Conservation (phyloP, 1,284 basidiomycete genomes). For the Heterobasidion annosum region DNA sequence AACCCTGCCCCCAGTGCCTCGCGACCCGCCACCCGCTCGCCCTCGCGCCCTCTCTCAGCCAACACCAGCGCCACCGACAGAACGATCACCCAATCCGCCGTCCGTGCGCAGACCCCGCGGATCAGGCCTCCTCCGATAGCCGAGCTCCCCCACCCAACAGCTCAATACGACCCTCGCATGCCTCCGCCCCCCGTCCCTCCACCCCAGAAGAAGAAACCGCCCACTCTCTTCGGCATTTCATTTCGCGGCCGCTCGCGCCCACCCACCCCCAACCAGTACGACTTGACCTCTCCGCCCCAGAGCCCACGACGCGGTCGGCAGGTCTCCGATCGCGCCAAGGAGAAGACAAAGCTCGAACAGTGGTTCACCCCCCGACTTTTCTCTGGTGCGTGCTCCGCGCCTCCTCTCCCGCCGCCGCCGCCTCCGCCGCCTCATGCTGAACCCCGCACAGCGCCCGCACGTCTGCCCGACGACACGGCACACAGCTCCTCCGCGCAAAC, state of each 20-base stretch:
- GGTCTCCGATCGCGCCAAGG: slow-evolving; percentile 7
- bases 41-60: slow-evolving; percentile 55
- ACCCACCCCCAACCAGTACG: slow-evolving; percentile 6
- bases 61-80: slow-evolving; percentile 43
- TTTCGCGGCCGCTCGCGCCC: slow-evolving; percentile 16
- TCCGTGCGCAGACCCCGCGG: slow-evolving; percentile 30
- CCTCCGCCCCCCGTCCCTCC: slow-evolving; percentile 7
- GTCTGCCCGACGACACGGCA: background rate
- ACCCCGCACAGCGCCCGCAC: background rate
- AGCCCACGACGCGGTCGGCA: slow-evolving; percentile 12
- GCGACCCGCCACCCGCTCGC: slow-evolving; percentile 40
- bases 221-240: slow-evolving; percentile 47
- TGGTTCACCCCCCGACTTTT: background rate
- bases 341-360: slow-evolving; percentile 1
- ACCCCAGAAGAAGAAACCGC: slow-evolving; percentile 17
- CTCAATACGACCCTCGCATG: slow-evolving; percentile 11
- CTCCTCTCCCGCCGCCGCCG: background rate
- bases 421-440: background rate
- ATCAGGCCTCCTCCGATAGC: background rate
- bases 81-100: slow-evolving; percentile 36
- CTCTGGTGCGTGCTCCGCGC: background rate
- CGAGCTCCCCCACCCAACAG: background rate
- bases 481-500: background rate
- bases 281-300: slow-evolving; percentile 1
- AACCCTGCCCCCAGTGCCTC: slow-evolving; percentile 19